These are phyloP conservation scores for Aspergillus sp. DNA, from an alignment of 2,329 filamentous ascomycete species.

Conservation along the genomic window DNA sequence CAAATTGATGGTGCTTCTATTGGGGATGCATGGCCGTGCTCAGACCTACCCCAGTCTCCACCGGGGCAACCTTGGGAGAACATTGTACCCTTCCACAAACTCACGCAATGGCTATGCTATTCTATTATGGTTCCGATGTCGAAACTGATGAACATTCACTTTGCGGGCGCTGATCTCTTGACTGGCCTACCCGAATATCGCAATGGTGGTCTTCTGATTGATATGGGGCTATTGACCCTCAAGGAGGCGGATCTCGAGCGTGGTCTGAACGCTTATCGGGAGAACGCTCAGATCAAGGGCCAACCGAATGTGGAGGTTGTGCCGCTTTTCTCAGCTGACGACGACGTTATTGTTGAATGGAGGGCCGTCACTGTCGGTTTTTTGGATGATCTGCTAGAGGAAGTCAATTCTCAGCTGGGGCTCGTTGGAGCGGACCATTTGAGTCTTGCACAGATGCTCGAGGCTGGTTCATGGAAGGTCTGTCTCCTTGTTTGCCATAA, in stretches of 20 bases:
- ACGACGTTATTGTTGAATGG: slow-evolving; percentile 76
- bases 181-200: slow-evolving; percentile 88
- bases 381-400: slow-evolving; percentile 59
- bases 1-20: slow-evolving; percentile 78
- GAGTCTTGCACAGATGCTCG: slow-evolving; percentile 77
- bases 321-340: slow-evolving; percentile 62
- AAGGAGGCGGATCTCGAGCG: slow-evolving; percentile 62
- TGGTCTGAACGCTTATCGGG: slow-evolving; percentile 60
- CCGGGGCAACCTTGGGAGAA: slow-evolving; percentile 64
- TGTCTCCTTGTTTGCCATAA: slow-evolving; percentile 19
- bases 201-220: slow-evolving; percentile 80
- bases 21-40: slow-evolving; percentile 91
- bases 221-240: slow-evolving; percentile 71
- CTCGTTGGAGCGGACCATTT: slow-evolving; percentile 63
- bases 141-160: slow-evolving; percentile 68
- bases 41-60: slow-evolving; percentile 63
- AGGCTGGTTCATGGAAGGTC: slow-evolving; percentile 98
- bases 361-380: slow-evolving; percentile 66
- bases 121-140: slow-evolving; percentile 89
- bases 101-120: slow-evolving; percentile 91
- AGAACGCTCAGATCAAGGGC: slow-evolving; percentile 64
- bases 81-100: slow-evolving; percentile 86
- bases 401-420: slow-evolving; percentile 61
- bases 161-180: slow-evolving; percentile 70
- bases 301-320: slow-evolving; percentile 65